Evolutionary conservation across 441 rosid genomes (phyloP), one percentile per base, ranked within the genome.

Genomic region (Erodium chrysanthum): DNA sequence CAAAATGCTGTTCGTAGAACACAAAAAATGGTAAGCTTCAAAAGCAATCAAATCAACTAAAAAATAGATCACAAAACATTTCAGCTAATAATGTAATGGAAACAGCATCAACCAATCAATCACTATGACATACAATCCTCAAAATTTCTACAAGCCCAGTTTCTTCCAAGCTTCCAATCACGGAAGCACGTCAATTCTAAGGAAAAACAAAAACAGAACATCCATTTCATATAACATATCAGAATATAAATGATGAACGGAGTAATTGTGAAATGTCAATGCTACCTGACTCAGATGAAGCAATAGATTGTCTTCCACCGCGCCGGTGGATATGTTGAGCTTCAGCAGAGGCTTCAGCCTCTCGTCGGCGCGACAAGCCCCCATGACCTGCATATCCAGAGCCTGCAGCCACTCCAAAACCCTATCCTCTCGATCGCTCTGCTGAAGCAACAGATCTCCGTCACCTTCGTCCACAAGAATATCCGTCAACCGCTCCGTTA

Each of bases 361-460:
- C 85, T 93, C 98, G 11, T 93, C 97, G 2, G 85, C 90, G 22
- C 98, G 83, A 78, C 98, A 93, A 31, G 97, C 97, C 14, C 98
- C 98, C 62, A 89, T 70, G 14, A 93, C 89, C 67, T 91, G 98
- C 87, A 89, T 71, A 77, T 93, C 97, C 73, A 93, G 80, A 59
- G 97, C 92, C 67, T 80, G 97, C 8, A 93, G 74, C 98, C 97
- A 93, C 83, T 76, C 81, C 74, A 91, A 62, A 71, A 93, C 86
- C 78, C 83, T 88, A 75, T 85, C 92, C 72, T 85, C 96, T 14
- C 88, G 82, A 74, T 76, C 84, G 74, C 77, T 84, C n/a, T 70
- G 74, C 25, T 87, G 89, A 65, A 87, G 75, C 72, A 93, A 42
- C 84, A 85, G 83, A 71, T 86, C 97, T 35, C 85, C 84, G n/a